Evolutionary conservation across 768 basidiomycete species (phyloP), one percentile per base, ranked within the genome.

Genomic region (Exidia glandulosa): DNA sequence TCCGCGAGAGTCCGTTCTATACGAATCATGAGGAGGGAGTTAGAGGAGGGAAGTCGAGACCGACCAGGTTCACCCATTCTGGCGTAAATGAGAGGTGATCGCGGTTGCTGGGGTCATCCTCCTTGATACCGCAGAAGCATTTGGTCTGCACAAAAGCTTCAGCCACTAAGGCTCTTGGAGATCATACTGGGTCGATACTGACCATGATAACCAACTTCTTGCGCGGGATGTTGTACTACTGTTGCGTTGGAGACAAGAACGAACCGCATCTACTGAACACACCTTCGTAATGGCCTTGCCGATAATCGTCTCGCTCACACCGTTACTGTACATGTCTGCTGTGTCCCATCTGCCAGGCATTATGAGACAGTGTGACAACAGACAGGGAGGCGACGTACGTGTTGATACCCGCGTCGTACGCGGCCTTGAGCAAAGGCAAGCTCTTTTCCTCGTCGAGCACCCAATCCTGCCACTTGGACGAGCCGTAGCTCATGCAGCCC

Each of bases 201-300:
- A 54, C 50, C 59, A 68, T 63, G 32, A 73, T 70, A 31, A 74
- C 60, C 50, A 73, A 63, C 33, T 72, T 66, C 33, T 68, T 60
- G 33, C 72, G 68, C 27, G 73, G 72, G 31, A 74, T 72, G 13
- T 64, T 60, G 56, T 67, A 68, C 72, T 73, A 27, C 13, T 13
- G 14, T 6, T 10, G 9, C 36, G 36, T n/a, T n/a, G n/a, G n/a
- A n/a, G n/a, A n/a, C n/a, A n/a, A n/a, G n/a, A n/a, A n/a, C n/a
- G n/a, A n/a, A n/a, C n/a, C n/a, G n/a, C n/a, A n/a, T n/a, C n/a
- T n/a, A n/a, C n/a, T n/a, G n/a, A n/a, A n/a, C n/a, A n/a, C n/a
- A n/a, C n/a, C n/a, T 81, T 66, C 65, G 85, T 86, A 72, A 91
- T 83, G 2, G 82, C 86, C 64, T 86, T 84, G 13, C 88, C 88